Base-by-base conservation (phyloP, 176 grass and related monocot genomes). In the Lolium multiflorum region DNA sequence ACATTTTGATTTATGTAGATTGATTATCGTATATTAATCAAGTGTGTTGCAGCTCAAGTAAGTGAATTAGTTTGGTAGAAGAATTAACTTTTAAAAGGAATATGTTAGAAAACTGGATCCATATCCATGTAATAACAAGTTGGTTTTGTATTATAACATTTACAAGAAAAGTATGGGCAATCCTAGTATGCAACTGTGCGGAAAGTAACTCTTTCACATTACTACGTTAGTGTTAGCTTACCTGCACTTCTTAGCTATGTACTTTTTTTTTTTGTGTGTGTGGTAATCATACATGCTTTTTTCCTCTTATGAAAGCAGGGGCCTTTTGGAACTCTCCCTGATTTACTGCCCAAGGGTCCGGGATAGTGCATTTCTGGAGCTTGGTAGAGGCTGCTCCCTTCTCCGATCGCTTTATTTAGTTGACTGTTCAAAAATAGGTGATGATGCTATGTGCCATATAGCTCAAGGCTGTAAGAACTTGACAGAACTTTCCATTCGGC, bases 391-490 rank as follows among this genome's bases (percentile, higher is more conserved):
- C 37, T 98, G 96, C 78, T 89, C 91, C 35, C 89, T 93, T 85
- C 87, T 98, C 22, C 84, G 60, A 71, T 82, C 86, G 71, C 93
- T 98, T 86, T 77, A 86, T 69, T 92, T 98, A 82, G 89, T 94
- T 5, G 91, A 94, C 75, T 98, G 93, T 88, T 82, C 87, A 18
- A 92, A 70, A 71, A 83, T 98, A 73, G 90, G 89, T 89, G 96
- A 98, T 74, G 88, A 92, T 85, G 96, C 91, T 71, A 82, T 98
- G 85, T 88, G 88, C 75, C 84, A 93, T 52, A 79, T 98, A 71
- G 91, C 96, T 90, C 81, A 86, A 71, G 93, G 96, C 75, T 98
- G 96, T 76, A 95, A 80, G 88, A 91, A 92, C 44, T 82, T 98
- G 17, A 91, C 68, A 66, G 87, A 98, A 78, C 90, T 98, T 94